phyloP scores from a whole-genome alignment of 2,329 filamentous ascomycete genomes.

The Fusarium graminum region DNA sequence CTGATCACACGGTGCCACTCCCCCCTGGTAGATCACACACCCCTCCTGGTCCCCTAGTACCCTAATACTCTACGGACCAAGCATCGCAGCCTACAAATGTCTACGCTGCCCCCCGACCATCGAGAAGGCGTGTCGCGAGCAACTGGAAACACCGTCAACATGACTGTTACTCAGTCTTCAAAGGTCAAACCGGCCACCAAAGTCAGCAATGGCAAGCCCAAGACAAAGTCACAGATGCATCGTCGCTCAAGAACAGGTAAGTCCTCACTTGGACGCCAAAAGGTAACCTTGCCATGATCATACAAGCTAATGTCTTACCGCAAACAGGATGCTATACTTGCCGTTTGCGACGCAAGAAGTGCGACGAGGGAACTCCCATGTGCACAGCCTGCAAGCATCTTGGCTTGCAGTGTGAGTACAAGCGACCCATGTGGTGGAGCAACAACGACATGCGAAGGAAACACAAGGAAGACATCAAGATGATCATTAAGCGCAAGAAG shows the following conservation, averaged over 20 bases:
- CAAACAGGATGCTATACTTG: constrained; percentile 75
- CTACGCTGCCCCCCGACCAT: constrained; percentile 73
- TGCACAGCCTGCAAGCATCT: constrained; percentile 79
- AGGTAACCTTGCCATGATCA: background rate
- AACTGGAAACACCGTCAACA: constrained; percentile 64
- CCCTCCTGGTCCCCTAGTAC: constrained; percentile 47
- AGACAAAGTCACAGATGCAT: constrained; percentile 87
- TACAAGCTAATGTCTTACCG: constrained; percentile 21
- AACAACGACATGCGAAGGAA: constrained; percentile 86
- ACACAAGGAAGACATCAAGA: constrained; percentile 97
- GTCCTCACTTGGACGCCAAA: constrained; percentile 58
- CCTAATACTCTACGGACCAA: constrained; percentile 51
- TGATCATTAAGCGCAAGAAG: constrained; percentile 97
- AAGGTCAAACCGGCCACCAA: constrained; percentile 72
- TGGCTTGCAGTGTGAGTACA: constrained; percentile 92
- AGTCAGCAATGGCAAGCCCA: constrained; percentile 67
- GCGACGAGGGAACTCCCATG: constrained; percentile 72
- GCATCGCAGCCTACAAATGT: constrained; percentile 67
- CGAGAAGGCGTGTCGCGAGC: constrained; percentile 64
- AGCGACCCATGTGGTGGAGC: constrained; percentile 96
- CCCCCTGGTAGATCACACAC: constrained; percentile 43
- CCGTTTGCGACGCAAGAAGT: constrained; percentile 76
- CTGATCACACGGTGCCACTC: constrained; percentile 44
- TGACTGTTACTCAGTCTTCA: constrained; percentile 70
- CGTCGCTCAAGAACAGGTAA: constrained; percentile 93